These are phyloP conservation scores for Annulohypoxylon stygium DNA, from an alignment of 495 filamentous ascomycete species.

Conservation along the genomic window DNA sequence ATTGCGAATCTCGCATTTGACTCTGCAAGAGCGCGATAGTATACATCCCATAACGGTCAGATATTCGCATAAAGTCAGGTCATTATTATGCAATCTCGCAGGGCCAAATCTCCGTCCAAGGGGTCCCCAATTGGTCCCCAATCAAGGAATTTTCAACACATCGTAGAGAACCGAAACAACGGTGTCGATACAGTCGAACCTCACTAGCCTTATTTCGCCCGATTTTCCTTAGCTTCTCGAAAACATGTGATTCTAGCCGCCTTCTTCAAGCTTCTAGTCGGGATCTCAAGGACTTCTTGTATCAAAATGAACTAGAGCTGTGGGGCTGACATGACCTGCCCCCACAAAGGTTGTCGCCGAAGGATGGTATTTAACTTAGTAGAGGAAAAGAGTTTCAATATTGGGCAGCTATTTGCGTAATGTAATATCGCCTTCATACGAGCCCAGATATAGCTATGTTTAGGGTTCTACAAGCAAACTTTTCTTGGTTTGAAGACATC, in stretches of 20 bases:
- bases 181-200: not conserved
- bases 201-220: slow-evolving; percentile 25
- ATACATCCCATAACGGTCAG: not conserved
- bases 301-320: slow-evolving; percentile 20
- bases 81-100: slow-evolving; percentile 17
- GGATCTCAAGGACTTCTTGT: slow-evolving; percentile 22
- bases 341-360: slow-evolving; percentile 25
- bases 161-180: slow-evolving; percentile 20
- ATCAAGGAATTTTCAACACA: slow-evolving; percentile 6
- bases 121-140: not conserved
- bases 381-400: slow-evolving; percentile 6
- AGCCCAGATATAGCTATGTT: slow-evolving; percentile 10
- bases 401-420: slow-evolving; percentile 2
- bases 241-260: slow-evolving; percentile 34
- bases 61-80: slow-evolving; percentile 4
- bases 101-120: slow-evolving; percentile 28
- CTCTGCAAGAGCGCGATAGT: not conserved
- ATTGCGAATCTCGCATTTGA: slow-evolving; percentile 8
- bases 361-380: not conserved
- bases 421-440: slow-evolving; percentile 11
- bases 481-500: not conserved
- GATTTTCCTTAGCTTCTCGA: slow-evolving; percentile 23
- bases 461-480: slow-evolving; percentile 1
- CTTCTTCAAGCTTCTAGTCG: slow-evolving; percentile 36
- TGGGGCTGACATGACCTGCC: slow-evolving; percentile 19